Evolutionary conservation across 2,329 filamentous ascomycete species (phyloP).

Genomic region (Trichoderma sp.): DNA sequence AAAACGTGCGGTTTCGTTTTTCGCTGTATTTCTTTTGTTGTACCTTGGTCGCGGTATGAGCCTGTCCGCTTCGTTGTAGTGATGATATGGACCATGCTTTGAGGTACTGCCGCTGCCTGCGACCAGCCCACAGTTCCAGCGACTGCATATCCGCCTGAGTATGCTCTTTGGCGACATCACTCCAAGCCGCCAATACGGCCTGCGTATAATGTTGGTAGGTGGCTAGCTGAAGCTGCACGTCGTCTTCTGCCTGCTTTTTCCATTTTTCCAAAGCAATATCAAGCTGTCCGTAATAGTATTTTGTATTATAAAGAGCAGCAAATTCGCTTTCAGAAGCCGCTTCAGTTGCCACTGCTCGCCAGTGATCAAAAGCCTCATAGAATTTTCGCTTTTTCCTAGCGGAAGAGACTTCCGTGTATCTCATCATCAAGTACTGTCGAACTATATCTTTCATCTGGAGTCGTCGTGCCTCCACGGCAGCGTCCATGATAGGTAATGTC

Average conservation of each 20-base stretch:
- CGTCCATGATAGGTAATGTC: conserved; percentile 37
- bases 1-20: conserved; percentile 38
- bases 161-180: conserved; percentile 31
- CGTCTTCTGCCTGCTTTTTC: conserved; percentile 14
- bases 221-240: conserved; percentile 31
- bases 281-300: conserved; percentile 28
- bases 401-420: conserved; percentile 43
- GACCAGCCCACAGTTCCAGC: conserved; percentile 40
- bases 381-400: conserved; percentile 41
- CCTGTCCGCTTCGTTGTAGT: conserved; percentile 44
- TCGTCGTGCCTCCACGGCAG: conserved; percentile 35
- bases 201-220: conserved; percentile 34
- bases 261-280: conserved; percentile 22
- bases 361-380: conserved; percentile 39
- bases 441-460: conserved; percentile 38
- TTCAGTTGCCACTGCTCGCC: conserved; percentile 34
- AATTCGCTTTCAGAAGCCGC: conserved; percentile 29
- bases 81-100: conserved; percentile 46
- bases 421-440: conserved; percentile 42
- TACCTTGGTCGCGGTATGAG: conserved; percentile 43
- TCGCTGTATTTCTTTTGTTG: conserved; percentile 41
- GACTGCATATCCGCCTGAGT: conserved; percentile 36
- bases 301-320: conserved; percentile 30
- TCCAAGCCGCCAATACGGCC: conserved; percentile 36
- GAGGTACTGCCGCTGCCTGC: conserved; percentile 41